Percentiles rank a stretch among this genome's conserved stretches.
Evolutionary conservation across 768 basidiomycete species (phyloP).

Genomic region (Lyophyllum shimeji): DNA sequence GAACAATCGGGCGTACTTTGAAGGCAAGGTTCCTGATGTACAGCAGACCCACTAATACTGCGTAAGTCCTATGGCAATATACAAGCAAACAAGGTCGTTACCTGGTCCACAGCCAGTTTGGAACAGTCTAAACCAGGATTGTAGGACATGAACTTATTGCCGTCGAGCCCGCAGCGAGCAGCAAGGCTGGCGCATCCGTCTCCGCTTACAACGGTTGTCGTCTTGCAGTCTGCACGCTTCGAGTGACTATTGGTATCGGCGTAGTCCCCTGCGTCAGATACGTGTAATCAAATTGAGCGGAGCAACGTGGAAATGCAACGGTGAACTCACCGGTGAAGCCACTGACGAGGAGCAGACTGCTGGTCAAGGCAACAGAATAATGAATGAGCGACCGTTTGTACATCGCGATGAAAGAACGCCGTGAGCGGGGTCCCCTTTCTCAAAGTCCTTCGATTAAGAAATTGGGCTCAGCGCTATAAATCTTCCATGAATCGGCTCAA

Average conservation of each 20-base stretch:
- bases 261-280: no score
- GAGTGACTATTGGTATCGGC: neutral
- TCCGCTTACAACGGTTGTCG: neutral
- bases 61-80: neutral
- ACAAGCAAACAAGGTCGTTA: neutral
- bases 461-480: no score
- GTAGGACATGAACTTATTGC: neutral
- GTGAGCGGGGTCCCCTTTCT: no score
- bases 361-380: no score
- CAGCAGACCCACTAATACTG: neutral
- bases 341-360: no score
- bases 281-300: no score
- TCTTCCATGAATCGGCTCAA: no score
- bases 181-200: neutral
- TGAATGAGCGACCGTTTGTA: no score
- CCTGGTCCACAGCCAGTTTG: neutral
- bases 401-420: no score
- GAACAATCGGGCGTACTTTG: neutral
- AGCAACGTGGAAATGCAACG: no score
- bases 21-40: neutral
- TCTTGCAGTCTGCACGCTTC: neutral
- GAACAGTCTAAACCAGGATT: neutral
- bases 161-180: neutral
- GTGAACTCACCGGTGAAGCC: no score
- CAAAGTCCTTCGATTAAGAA: no score